Base-by-base conservation (phyloP, 108 stramenopile genomes). In the Mayamaea pseudoterrestris region DNA sequence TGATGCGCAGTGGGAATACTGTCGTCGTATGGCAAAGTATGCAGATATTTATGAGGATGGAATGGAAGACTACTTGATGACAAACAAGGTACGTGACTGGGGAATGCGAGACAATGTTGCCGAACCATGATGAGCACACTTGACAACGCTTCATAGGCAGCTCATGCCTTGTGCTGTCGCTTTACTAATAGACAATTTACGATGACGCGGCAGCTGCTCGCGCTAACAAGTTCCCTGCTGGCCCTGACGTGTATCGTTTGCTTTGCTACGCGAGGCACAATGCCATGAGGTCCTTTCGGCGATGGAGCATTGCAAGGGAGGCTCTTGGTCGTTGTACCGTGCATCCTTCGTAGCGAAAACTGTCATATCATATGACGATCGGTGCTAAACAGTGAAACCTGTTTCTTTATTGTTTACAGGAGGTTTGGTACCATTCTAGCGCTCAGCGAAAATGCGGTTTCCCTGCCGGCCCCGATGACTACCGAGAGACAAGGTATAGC, bases 1-100 rank as follows among this genome's bases (percentile, higher is more conserved):
- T 27, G 50, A 55, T 6, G 50, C 47, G 25, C 90, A 91, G 55
- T 83, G 84, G 84, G 84, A 86, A 16, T 80, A 78, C 47, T 87
- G 80, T 50, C 66, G 76, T 14, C 54, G 52, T 35, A 27, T 81
- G 46, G 82, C 81, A 23, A 63, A 64, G 50, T 52, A 71, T 26
- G 74, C 69, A 1, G 65, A 60, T n/a, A 36, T 74, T 6, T 78
- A 76, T 44, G 70, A 74, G 32, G 62, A 61, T 8, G 31, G 44
- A 6, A 47, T 73, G 48, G 79, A 81, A 49, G 47, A 60, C n/a
- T 82, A 65, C 53, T 74, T 90, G 50, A 49, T 55, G 22, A 78
- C 73, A 11, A 90, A 90, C 53, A 60, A 77, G 63, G 80, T 73
- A 53, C 12, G 58, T 48, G 21, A 21, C 1, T 0, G 0, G 6